These are phyloP conservation scores for Apiospora sp. DNA, from an alignment of 2,329 filamentous ascomycete species.

Conservation along the genomic window DNA sequence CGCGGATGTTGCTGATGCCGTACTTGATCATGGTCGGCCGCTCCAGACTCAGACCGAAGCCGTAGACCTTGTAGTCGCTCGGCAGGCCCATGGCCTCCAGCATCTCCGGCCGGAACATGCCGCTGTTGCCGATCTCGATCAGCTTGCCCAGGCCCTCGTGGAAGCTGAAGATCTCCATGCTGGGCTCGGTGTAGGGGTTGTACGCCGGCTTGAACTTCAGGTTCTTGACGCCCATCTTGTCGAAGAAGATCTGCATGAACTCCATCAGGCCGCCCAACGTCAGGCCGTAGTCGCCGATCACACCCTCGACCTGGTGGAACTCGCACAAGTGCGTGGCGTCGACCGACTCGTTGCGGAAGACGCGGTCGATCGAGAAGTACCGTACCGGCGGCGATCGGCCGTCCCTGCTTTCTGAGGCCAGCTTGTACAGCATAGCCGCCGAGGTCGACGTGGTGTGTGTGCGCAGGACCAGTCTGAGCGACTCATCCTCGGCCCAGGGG, in stretches of 20 bases:
- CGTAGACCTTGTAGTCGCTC: conserved; percentile 90
- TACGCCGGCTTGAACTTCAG: conserved; percentile 95
- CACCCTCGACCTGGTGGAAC: conserved; percentile 98
- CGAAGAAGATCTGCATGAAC: conserved; percentile 95
- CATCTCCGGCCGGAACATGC: conserved; percentile 99
- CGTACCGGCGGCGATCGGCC: conserved; percentile 74
- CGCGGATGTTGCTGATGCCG: conserved; percentile 87
- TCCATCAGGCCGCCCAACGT: conserved; percentile 92
- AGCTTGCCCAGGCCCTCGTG: conserved; percentile 89
- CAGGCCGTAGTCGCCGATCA: conserved; percentile 95
- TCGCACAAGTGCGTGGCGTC: conserved; percentile 97
- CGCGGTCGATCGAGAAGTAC: conserved; percentile 98
- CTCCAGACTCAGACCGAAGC: conserved; percentile 91
- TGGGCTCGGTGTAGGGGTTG: conserved; percentile 94
- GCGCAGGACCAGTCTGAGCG: conserved; percentile 84
- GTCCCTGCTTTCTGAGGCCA: conserved; percentile 80
- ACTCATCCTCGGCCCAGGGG: conserved; percentile 89
- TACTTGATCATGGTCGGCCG: conserved; percentile 98
- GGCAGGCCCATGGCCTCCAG: conserved; percentile 92
- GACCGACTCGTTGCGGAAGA: conserved; percentile 95
- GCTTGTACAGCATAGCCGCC: conserved; percentile 87
- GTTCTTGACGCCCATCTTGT: conserved; percentile 84
- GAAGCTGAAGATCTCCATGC: conserved; percentile 98
- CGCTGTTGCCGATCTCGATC: conserved; percentile 97
- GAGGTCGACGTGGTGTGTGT: conserved; percentile 96